Evolutionary conservation across 768 basidiomycete genomes (phyloP).

Genomic region (Russula lepida): DNA sequence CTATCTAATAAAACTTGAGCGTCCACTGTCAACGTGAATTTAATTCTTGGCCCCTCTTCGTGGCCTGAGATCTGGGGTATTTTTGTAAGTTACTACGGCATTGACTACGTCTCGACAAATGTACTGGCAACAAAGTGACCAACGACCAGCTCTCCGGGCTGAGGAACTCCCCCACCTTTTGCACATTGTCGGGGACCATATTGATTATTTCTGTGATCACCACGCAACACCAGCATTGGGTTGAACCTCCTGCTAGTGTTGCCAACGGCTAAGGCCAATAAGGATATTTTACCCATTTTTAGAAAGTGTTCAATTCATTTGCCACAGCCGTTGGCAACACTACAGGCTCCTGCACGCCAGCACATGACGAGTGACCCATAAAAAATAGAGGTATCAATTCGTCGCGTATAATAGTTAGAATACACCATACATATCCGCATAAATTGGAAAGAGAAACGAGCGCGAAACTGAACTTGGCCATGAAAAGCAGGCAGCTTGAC

Average conservation of each 20-base stretch:
- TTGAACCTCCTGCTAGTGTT: too few species aligned
- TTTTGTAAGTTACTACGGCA: neutral
- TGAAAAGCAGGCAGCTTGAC: neutral
- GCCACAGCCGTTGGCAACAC: too few species aligned
- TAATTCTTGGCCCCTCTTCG: neutral
- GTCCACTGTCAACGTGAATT: neutral
- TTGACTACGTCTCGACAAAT: neutral
- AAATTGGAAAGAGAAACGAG: neutral
- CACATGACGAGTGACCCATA: neutral
- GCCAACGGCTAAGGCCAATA: too few species aligned
- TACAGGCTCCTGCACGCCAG: neutral
- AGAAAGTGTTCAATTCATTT: too few species aligned
- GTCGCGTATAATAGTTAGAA: neutral
- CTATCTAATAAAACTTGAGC: neutral
- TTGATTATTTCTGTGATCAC: neutral
- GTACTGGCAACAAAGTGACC: neutral
- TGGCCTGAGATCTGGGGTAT: neutral
- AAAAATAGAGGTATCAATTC: neutral
- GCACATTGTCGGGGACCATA: neutral
- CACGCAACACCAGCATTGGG: neutral
- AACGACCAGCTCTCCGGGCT: neutral
- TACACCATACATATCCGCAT: conserved; percentile 1
- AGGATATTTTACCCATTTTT: too few species aligned
- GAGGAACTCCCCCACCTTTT: neutral
- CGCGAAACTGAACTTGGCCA: neutral